These are phyloP conservation scores for Phyllosticta capitalensis DNA, from an alignment of 2,329 filamentous ascomycete genomes.

Conservation along the genomic window DNA sequence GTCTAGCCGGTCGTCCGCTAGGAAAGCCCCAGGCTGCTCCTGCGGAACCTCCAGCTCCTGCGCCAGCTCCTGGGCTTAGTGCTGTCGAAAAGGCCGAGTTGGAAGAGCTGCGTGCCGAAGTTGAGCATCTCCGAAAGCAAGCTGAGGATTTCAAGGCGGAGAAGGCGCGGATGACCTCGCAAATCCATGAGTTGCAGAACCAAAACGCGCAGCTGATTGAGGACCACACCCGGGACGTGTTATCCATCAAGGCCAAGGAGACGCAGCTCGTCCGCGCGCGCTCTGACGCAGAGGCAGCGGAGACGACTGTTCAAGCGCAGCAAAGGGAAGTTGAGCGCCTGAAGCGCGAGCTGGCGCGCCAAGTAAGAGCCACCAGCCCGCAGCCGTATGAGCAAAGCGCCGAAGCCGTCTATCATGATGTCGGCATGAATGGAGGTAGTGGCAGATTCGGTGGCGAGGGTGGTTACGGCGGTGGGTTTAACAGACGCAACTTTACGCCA, in stretches of 20 bases:
- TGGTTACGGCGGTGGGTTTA: conserved; percentile 21
- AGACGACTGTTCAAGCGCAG: conserved; percentile 75
- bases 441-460: conserved; percentile 43
- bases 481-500: conserved; percentile 19
- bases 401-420: conserved; percentile 37
- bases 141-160: conserved; percentile 76
- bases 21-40: conserved; percentile 50
- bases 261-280: conserved; percentile 89
- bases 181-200: conserved; percentile 90
- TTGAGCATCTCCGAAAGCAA: conserved; percentile 65
- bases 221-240: conserved; percentile 87
- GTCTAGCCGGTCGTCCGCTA: conserved; percentile 76
- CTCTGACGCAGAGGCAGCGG: conserved; percentile 80
- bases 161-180: conserved; percentile 68
- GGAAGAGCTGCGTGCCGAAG: conserved; percentile 75
- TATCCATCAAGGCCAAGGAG: conserved; percentile 97
- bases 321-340: conserved; percentile 83
- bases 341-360: conserved; percentile 66
- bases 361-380: conserved; percentile 45
- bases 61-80: conserved; percentile 53
- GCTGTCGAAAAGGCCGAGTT: conserved; percentile 85
- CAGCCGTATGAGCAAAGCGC: conserved; percentile 37
- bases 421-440: conserved; percentile 50
- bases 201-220: conserved; percentile 96
- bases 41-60: conserved; percentile 37